Conservation (phyloP, 208 protist species). For the Leptomonas seymouri region DNA sequence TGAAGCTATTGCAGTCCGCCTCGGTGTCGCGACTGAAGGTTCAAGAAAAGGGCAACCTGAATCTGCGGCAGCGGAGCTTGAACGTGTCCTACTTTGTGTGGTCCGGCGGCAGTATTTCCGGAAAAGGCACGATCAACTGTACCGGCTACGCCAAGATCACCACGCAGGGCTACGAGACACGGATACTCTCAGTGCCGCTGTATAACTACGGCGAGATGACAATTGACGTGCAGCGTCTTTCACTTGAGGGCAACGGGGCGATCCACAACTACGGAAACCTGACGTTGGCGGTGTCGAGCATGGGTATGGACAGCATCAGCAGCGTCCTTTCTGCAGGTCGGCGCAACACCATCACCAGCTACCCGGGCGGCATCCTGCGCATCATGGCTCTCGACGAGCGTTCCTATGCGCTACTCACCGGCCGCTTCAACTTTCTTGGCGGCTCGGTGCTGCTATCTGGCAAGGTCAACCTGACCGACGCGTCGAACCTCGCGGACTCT, state of each 20-base stretch:
- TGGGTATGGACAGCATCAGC: constrained; percentile 62
- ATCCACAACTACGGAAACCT: constrained; percentile 86
- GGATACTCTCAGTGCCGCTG: constrained; percentile 55
- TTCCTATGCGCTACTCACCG: constrained; percentile 53
- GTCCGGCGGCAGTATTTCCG: constrained; percentile 76
- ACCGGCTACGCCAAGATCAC: constrained; percentile 61
- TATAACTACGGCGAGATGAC: constrained; percentile 83
- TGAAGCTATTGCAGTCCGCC: constrained; percentile 48
- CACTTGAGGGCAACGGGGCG: constrained; percentile 55
- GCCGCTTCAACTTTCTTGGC: constrained; percentile 54
- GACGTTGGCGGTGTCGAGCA: constrained; percentile 59
- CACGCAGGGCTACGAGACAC: constrained; percentile 69
- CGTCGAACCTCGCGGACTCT: constrained; percentile 33
- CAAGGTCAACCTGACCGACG: constrained; percentile 59
- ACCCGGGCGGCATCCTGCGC: constrained; percentile 50
- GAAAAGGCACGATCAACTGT: constrained; percentile 71
- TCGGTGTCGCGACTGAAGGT: constrained; percentile 65
- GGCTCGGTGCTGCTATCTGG: constrained; percentile 57
- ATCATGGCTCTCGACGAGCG: constrained; percentile 60
- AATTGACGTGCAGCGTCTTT: constrained; percentile 76
- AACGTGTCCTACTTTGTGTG: constrained; percentile 81
- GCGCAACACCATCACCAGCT: constrained; percentile 65
- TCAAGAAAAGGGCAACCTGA: constrained; percentile 61
- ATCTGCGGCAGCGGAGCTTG: constrained; percentile 60
- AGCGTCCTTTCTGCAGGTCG: constrained; percentile 55